phyloP scores from a whole-genome alignment of 2,329 filamentous ascomycete species.

The Exophiala bonariae region DNA sequence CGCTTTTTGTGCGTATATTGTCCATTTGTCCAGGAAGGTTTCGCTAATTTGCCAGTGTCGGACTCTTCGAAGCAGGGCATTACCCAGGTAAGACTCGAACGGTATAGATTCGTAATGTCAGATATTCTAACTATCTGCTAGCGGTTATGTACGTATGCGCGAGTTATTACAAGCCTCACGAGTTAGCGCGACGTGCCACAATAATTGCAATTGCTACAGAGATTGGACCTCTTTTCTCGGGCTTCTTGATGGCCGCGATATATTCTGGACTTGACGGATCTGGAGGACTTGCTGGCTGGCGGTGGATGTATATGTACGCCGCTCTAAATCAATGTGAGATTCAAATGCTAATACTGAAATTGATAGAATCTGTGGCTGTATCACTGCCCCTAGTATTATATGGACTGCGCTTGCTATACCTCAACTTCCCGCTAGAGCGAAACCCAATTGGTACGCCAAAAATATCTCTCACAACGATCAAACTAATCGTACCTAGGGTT shows the following conservation, averaged over 20 bases:
- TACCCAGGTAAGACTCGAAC: slow-evolving; percentile 21
- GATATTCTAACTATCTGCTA: no score
- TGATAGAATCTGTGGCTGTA: slow-evolving; percentile 2
- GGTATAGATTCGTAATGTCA: no score
- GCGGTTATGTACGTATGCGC: slow-evolving; percentile 31
- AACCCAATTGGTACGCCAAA: slow-evolving; percentile 1
- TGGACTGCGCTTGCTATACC: slow-evolving; percentile 7
- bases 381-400: neutral
- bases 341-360: neutral
- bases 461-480: no score
- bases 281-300: slow-evolving; percentile 51
- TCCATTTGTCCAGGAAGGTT: no score
- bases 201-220: slow-evolving; percentile 36
- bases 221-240: slow-evolving; percentile 52
- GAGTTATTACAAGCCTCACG: slow-evolving; percentile 25
- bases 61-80: slow-evolving; percentile 26
- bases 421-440: slow-evolving; percentile 4
- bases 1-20: slow-evolving; percentile 29
- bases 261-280: slow-evolving; percentile 54
- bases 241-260: slow-evolving; percentile 56
- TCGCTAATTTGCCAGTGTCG: slow-evolving; percentile 7
- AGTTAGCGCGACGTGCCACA: slow-evolving; percentile 36
- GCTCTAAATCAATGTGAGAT: neutral
- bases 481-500: neutral
- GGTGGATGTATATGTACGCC: slow-evolving; percentile 55